A percentile compares a stretch with the other conserved stretches of the same genome.
phyloP scores from a whole-genome alignment of 495 filamentous ascomycete species.

The Pyrenula aspistea region DNA sequence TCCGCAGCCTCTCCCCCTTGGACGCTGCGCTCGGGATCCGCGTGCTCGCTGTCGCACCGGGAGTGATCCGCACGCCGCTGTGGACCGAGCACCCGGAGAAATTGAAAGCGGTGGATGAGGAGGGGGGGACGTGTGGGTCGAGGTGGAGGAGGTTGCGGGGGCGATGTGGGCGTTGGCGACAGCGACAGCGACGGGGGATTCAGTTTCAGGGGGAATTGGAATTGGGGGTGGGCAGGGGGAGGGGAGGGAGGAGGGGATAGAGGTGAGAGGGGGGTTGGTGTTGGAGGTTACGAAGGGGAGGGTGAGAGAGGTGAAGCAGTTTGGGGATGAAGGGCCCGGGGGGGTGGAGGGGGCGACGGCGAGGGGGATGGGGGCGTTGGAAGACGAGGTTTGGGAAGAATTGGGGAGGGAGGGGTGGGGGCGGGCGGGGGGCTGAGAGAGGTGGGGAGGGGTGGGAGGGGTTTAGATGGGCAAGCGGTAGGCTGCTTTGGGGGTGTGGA shows the following conservation, averaged over 20 bases:
- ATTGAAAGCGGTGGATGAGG: slow-evolving; percentile 31
- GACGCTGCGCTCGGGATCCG: slow-evolving; percentile 41
- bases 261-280: neutral
- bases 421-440: too few species aligned
- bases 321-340: neutral
- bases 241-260: slow-evolving; percentile 1
- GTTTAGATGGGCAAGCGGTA: too few species aligned
- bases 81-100: slow-evolving; percentile 63
- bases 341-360: too few species aligned
- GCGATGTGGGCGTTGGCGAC: slow-evolving; percentile 51
- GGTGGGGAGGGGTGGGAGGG: too few species aligned
- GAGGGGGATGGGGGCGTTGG: too few species aligned
- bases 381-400: too few species aligned
- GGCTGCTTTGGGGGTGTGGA: too few species aligned
- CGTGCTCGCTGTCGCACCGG: slow-evolving; percentile 55
- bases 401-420: too few species aligned
- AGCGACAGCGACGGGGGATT: slow-evolving; percentile 25
- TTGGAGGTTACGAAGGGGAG: neutral
- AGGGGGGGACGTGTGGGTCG: slow-evolving; percentile 46
- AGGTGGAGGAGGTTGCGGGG: slow-evolving; percentile 50
- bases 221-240: neutral
- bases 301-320: neutral
- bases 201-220: neutral
- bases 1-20: slow-evolving; percentile 38
- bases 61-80: slow-evolving; percentile 53